Percentiles rank a stretch among this genome's conserved stretches.
Conservation (phyloP, 768 basidiomycete species). For the Crassisporium funariophilum region DNA sequence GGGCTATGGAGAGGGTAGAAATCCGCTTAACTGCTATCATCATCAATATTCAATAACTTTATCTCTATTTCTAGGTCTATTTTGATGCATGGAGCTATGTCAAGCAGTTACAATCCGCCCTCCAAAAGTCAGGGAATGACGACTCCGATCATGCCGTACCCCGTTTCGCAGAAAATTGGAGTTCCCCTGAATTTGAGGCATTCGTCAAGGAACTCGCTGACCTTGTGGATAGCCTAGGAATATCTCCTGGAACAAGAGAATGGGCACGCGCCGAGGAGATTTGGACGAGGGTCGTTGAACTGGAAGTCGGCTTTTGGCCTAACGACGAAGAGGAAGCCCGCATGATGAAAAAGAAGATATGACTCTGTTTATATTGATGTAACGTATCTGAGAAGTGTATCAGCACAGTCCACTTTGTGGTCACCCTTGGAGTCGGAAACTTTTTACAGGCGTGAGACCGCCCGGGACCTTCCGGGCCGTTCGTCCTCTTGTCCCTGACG, state of each 20-base stretch:
- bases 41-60: background rate
- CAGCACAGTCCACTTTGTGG: too few relatives aligned
- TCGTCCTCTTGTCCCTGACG: too few relatives aligned
- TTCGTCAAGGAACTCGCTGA: conserved; percentile 54
- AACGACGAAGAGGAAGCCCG: conserved; percentile 35
- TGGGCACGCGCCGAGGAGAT: conserved; percentile 49
- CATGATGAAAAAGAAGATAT: background rate
- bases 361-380: background rate
- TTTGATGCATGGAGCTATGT: conserved; percentile 68
- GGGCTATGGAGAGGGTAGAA: conserved; percentile 77
- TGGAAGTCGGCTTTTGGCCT: conserved; percentile 67
- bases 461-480: too few relatives aligned
- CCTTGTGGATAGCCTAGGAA: conserved; percentile 47
- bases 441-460: too few relatives aligned
- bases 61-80: conserved; percentile 50
- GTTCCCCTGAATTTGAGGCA: conserved; percentile 46
- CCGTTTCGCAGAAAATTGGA: conserved; percentile 69
- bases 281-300: conserved; percentile 60
- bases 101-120: conserved; percentile 21
- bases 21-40: background rate
- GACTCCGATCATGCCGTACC: conserved; percentile 33
- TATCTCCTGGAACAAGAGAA: conserved; percentile 34
- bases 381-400: too few relatives aligned
- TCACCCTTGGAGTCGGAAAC: too few relatives aligned
- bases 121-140: conserved; percentile 8